These are phyloP conservation scores for Trametes sanguinea DNA, from an alignment of 768 basidiomycete species.

Conservation along the genomic window DNA sequence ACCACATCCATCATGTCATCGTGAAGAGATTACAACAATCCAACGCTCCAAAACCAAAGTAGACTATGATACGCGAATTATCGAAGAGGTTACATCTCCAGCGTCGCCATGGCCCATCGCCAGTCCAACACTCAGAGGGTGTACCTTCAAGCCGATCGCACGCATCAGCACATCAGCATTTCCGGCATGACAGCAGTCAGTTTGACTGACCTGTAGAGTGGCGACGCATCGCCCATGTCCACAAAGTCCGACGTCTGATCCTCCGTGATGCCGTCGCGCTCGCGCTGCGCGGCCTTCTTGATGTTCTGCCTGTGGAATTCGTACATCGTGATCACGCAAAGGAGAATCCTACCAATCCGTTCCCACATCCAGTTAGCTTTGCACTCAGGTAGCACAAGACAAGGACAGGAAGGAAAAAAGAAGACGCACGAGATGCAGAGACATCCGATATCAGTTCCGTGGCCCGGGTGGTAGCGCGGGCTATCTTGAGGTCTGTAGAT, in stretches of 20 bases:
- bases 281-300: constrained; percentile 37
- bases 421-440: constrained; percentile 12
- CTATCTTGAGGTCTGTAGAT: constrained; percentile 34
- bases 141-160: background rate
- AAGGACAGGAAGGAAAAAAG: no score
- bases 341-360: constrained; percentile 38
- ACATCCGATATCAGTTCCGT: constrained; percentile 15
- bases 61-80: no score
- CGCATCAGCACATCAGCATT: background rate
- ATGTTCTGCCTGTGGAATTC: constrained; percentile 49
- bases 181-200: background rate
- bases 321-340: constrained; percentile 49
- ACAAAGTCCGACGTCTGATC: constrained; percentile 43
- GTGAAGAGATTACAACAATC: no score
- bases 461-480: constrained; percentile 22
- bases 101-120: background rate
- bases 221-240: constrained; percentile 55
- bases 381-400: constrained; percentile 26
- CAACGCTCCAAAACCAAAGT: no score
- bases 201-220: constrained; percentile 51
- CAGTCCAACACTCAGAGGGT: background rate
- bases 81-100: no score
- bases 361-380: background rate
- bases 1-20: no score
- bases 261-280: constrained; percentile 44